These are phyloP conservation scores for Sugiyamaella qingdaonensis DNA, from an alignment of 805 yeast genomes.

Conservation along the genomic window DNA sequence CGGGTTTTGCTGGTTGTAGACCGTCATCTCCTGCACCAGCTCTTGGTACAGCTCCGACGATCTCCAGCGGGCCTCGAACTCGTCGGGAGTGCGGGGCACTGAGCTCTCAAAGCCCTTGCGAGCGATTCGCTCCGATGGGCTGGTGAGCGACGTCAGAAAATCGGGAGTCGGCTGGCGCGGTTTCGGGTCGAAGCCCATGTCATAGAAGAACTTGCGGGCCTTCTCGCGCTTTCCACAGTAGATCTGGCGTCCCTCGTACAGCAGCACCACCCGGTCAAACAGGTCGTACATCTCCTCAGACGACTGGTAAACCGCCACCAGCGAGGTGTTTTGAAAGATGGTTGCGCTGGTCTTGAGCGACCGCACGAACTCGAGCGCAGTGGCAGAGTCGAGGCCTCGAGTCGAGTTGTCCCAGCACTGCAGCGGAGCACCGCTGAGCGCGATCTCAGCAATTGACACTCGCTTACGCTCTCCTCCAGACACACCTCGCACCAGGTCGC, in stretches of 20 bases:
- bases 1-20: slow-evolving; percentile 23
- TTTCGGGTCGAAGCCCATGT: slow-evolving; percentile 56
- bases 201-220: slow-evolving; percentile 47
- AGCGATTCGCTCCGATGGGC: slow-evolving; percentile 47
- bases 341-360: slow-evolving; percentile 55
- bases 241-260: slow-evolving; percentile 56
- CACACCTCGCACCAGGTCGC: slow-evolving; percentile 52
- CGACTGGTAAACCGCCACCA: slow-evolving; percentile 60
- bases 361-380: slow-evolving; percentile 59
- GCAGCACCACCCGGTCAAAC: slow-evolving; percentile 49
- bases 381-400: slow-evolving; percentile 68
- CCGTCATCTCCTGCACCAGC: slow-evolving; percentile 44
- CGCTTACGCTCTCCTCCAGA: slow-evolving; percentile 58
- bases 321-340: slow-evolving; percentile 47
- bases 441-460: slow-evolving; percentile 50
- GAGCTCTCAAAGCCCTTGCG: slow-evolving; percentile 41
- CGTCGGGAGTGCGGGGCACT: slow-evolving; percentile 51
- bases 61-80: slow-evolving; percentile 50
- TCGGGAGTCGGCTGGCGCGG: slow-evolving; percentile 58
- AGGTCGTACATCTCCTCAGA: slow-evolving; percentile 52
- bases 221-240: slow-evolving; percentile 45
- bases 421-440: slow-evolving; percentile 42
- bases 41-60: slow-evolving; percentile 40
- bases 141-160: slow-evolving; percentile 52
- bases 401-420: slow-evolving; percentile 69